These are phyloP conservation scores for Pyrus hybrid DNA, from an alignment of 331 rosid species.

Conservation along the genomic window DNA sequence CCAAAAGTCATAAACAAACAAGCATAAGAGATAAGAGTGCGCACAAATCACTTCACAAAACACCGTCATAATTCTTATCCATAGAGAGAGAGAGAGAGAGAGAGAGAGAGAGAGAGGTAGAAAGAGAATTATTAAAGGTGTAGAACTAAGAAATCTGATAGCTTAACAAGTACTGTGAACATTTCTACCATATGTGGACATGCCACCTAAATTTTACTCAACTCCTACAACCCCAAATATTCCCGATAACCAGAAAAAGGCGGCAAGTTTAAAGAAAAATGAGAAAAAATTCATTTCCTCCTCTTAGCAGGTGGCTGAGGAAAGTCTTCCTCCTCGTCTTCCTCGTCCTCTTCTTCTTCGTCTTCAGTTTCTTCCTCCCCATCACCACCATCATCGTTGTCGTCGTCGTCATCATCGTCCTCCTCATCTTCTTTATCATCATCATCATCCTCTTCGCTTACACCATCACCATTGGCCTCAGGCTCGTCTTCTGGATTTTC, in stretches of 20 bases:
- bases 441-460: slow-evolving; percentile 10
- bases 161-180: slow-evolving; percentile 3
- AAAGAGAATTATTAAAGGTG: not conserved
- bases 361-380: slow-evolving; percentile 15
- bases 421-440: not conserved
- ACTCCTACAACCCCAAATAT: slow-evolving; percentile 11
- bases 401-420: not conserved
- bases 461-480: slow-evolving; percentile 18
- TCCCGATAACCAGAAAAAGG: slow-evolving; percentile 1
- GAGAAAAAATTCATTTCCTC: slow-evolving; percentile 20
- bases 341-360: slow-evolving; percentile 4
- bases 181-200: slow-evolving; percentile 15
- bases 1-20: no score
- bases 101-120: not conserved
- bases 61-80: not conserved
- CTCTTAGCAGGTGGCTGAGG: slow-evolving; percentile 36
- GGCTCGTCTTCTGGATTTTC: slow-evolving; percentile 15
- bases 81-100: not conserved
- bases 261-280: not conserved
- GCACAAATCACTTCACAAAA: no score
- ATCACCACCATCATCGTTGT: not conserved
- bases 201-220: slow-evolving; percentile 13
- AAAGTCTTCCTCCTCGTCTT: slow-evolving; percentile 20
- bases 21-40: no score
- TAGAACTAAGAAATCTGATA: not conserved